Conservation (phyloP, 306 rosid genomes). For the Trifolium subterraneum region DNA sequence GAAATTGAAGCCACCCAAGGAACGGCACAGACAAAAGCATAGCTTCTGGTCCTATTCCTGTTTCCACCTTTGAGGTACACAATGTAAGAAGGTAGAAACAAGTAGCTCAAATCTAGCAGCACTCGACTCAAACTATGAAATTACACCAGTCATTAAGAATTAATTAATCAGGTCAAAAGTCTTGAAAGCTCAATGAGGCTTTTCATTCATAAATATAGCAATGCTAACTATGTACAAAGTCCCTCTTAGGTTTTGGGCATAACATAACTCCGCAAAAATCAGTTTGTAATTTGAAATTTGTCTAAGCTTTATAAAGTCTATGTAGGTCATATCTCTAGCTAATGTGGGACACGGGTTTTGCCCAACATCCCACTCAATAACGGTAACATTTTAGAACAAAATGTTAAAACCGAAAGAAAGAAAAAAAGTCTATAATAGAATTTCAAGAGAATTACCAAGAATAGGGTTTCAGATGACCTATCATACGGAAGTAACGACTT, state of each 20-base stretch:
- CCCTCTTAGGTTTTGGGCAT: conserved; percentile 7
- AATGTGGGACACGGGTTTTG: not conserved
- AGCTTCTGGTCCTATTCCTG: conserved; percentile 14
- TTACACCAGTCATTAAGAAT: conserved; percentile 1
- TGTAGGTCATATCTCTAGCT: not conserved
- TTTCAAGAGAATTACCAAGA: conserved; percentile 66
- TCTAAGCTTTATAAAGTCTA: not conserved
- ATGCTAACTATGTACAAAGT: conserved; percentile 7
- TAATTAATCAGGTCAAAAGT: conserved; percentile 28
- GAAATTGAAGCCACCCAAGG: conserved; percentile 18
- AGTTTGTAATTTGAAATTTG: not conserved
- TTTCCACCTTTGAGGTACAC: conserved; percentile 36
- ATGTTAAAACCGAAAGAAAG: conserved; percentile 28
- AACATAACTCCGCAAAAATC: not conserved
- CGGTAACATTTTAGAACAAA: conserved; percentile 25
- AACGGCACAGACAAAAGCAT: conserved; percentile 37
- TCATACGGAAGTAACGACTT: conserved; percentile 93
- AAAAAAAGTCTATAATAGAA: conserved; percentile 17
- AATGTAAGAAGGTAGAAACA: conserved; percentile 34
- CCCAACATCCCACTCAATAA: conserved; percentile 9
- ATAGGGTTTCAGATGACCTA: conserved; percentile 82
- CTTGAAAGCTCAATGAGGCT: conserved; percentile 33
- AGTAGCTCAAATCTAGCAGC: conserved; percentile 17
- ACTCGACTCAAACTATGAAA: conserved; percentile 25
- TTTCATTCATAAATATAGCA: conserved; percentile 9